Conservation (phyloP, 208 protist species). For the Wallacemonas sp. region DNA sequence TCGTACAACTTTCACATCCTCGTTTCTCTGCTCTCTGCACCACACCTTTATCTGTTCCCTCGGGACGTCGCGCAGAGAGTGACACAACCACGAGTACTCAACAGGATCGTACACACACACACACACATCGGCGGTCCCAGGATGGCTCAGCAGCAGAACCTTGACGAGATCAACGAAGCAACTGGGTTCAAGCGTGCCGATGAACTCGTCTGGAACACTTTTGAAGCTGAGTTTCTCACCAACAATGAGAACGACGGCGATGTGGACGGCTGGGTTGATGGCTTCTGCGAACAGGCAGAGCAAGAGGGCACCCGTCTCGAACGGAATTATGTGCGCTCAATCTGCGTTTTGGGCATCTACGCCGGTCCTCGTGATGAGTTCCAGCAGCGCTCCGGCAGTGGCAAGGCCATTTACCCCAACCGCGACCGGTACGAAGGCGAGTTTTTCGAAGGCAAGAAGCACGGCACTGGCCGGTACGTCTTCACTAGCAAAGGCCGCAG, state of each 20-base stretch:
- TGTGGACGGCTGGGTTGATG: slow-evolving; percentile 74
- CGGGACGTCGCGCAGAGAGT: too few species aligned
- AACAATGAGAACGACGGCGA: slow-evolving; percentile 68
- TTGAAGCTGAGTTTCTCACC: slow-evolving; percentile 56
- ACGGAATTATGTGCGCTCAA: slow-evolving; percentile 73
- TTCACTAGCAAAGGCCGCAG: slow-evolving; percentile 74
- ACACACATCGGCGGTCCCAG: slow-evolving; percentile 11
- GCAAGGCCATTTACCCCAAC: slow-evolving; percentile 81
- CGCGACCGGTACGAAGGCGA: slow-evolving; percentile 88
- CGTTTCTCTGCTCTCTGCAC: too few species aligned
- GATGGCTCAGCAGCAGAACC: slow-evolving; percentile 38
- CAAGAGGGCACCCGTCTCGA: slow-evolving; percentile 53
- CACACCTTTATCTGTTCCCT: too few species aligned
- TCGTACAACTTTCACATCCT: too few species aligned
- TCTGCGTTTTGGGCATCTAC: slow-evolving; percentile 83
- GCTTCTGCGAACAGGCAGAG: slow-evolving; percentile 70
- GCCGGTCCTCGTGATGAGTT: slow-evolving; percentile 88
- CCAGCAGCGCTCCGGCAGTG: slow-evolving; percentile 82
- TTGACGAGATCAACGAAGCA: slow-evolving; percentile 76
- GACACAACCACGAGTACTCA: too few species aligned
- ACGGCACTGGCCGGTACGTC: slow-evolving; percentile 78
- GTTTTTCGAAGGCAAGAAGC: slow-evolving; percentile 89
- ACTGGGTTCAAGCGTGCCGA: slow-evolving; percentile 86
- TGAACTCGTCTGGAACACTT: slow-evolving; percentile 74
- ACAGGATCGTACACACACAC: too few species aligned